Conservation (phyloP, 345 rosid genomes). For the Geranium rotundifolium region DNA sequence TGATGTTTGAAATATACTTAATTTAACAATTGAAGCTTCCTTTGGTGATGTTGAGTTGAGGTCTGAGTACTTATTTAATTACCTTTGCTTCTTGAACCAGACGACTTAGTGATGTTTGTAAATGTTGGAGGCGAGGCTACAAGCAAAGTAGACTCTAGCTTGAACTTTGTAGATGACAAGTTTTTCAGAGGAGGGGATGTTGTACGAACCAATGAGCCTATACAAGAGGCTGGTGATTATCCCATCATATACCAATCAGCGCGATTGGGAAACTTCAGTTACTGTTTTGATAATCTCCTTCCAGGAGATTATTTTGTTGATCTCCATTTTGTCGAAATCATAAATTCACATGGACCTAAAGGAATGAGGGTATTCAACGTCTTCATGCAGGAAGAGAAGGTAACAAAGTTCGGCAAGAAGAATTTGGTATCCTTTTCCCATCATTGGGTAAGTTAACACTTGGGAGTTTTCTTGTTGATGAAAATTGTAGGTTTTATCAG, state of each 20-base stretch:
- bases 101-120: conserved; percentile 55
- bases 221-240: conserved; percentile 68
- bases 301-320: conserved; percentile 61
- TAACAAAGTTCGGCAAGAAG: conserved; percentile 13
- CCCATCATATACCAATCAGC: conserved; percentile 67
- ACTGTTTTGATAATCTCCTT: conserved; percentile 38
- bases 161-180: conserved; percentile 36
- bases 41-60: neutral
- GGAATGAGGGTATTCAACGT: conserved; percentile 85
- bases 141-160: conserved; percentile 26
- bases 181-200: conserved; percentile 67
- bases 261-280: conserved; percentile 62
- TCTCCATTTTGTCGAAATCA: conserved; percentile 82
- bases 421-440: neutral
- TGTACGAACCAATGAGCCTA: conserved; percentile 56
- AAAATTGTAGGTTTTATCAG: conserved; percentile 60
- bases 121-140: conserved; percentile 63
- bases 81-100: conserved; percentile 23
- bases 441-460: neutral
- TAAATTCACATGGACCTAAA: conserved; percentile 75
- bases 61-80: neutral
- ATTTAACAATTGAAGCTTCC: neutral
- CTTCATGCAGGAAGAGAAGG: conserved; percentile 87
- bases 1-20: neutral
- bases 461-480: conserved; percentile 8